These are phyloP conservation scores for Auriscalpium microsporum DNA, from an alignment of 768 basidiomycete genomes.

Conservation along the genomic window DNA sequence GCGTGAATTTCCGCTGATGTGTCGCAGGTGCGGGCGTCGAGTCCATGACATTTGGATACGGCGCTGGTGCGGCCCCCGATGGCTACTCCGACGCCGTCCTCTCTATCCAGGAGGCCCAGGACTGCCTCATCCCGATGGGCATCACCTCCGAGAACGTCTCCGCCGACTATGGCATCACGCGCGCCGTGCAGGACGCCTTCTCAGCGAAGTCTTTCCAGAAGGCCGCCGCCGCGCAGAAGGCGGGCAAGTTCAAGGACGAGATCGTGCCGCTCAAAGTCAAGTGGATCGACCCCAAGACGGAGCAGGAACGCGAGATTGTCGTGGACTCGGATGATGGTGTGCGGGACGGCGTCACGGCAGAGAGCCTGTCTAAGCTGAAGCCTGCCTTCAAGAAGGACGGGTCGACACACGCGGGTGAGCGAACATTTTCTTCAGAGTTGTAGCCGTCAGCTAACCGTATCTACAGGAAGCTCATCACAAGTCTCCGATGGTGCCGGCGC, in stretches of 20 bases:
- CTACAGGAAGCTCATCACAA: conserved; percentile 70
- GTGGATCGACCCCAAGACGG: conserved; percentile 64
- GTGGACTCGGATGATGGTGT: conserved; percentile 84
- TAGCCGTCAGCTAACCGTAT: background rate
- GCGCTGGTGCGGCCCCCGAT: conserved; percentile 45
- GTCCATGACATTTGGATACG: conserved; percentile 80
- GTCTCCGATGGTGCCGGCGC: conserved; percentile 91
- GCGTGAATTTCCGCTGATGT: background rate
- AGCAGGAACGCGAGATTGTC: conserved; percentile 53
- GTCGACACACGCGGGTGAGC: conserved; percentile 60
- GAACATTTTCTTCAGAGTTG: background rate
- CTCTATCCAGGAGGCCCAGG: conserved; percentile 57
- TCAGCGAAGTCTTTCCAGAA: conserved; percentile 80
- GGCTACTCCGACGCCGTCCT: conserved; percentile 60
- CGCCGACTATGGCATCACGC: conserved; percentile 61
- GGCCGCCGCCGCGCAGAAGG: conserved; percentile 71
- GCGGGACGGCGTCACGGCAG: conserved; percentile 73
- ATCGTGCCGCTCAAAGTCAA: conserved; percentile 75
- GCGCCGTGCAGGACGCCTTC: conserved; percentile 75
- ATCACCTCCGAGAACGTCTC: conserved; percentile 95
- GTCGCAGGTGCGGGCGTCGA: conserved; percentile 73
- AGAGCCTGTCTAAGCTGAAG: conserved; percentile 73
- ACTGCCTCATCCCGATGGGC: conserved; percentile 85
- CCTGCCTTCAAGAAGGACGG: conserved; percentile 77
- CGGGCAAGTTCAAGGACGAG: conserved; percentile 75